Evolutionary conservation across 2,329 filamentous ascomycete species (phyloP), one percentile per base, ranked within the genome.

Genomic region (Hysterium pulicare): DNA sequence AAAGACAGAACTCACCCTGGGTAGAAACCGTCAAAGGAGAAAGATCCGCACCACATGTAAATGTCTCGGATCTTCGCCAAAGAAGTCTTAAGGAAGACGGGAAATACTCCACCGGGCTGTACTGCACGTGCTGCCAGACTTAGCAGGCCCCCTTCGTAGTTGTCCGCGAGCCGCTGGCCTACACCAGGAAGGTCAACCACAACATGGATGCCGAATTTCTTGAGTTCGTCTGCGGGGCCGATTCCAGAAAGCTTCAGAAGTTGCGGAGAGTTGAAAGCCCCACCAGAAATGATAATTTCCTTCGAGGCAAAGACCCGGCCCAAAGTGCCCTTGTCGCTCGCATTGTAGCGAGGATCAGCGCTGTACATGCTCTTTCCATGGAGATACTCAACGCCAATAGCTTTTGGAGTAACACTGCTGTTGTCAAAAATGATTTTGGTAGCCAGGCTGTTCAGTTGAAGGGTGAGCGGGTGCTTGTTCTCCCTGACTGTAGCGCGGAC

Each of bases 401-500:
- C 66, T 47, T 53, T 53, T 20, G 66, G 65, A 26, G 50, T 54
- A 46, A 51, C 40, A n/a, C 16, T 36, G 8, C 38, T 47, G 3
- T 46, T 43, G 3, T 67, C 58, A 45, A 72, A 72, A 23, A 57
- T 50, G 16, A 71, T 50, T 45, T 66, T 70, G 7, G 67, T 71
- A 2, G 66, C 64, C 39, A 71, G 49, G 2, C 59, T 66, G 51
- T 66, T 59, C 3, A 68, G 62, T 52, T 46, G 64, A 50, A 52
- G 38, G 28, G 46, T 28, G 3, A 57, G 45, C 13, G 54, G 50
- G 15, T 54, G 54, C 33, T 41, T 47, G 43, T 68, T 65, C 17
- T 70, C 71, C 42, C 71, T 69, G 5, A 70, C 68, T 1, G 71
- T 68, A 33, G 71, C 58, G 47, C 76, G 55, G 40, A 83, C 62